These are phyloP conservation scores for Exophiala oligosperma DNA, from an alignment of 2,329 filamentous ascomycete genomes.

Conservation along the genomic window DNA sequence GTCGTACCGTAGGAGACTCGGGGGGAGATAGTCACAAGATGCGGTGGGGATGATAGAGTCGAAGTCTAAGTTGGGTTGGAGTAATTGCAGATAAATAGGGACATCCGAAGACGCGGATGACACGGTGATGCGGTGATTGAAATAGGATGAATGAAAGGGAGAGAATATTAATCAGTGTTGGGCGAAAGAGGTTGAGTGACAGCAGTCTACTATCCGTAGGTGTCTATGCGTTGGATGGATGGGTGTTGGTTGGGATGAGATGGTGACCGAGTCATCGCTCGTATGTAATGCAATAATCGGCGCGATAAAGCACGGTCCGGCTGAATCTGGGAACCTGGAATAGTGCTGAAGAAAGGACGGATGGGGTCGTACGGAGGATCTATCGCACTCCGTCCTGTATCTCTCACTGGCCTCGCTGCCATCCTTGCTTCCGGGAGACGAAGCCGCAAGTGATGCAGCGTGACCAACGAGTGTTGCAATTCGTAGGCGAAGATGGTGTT, in stretches of 20 bases:
- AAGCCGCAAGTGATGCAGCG: neutral
- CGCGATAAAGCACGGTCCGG: slow-evolving; percentile 5
- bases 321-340: slow-evolving; percentile 1
- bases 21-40: slow-evolving; percentile 7
- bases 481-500: neutral
- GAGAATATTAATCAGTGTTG: slow-evolving; percentile 1
- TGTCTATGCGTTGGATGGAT: neutral
- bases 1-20: neutral
- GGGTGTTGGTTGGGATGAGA: neutral
- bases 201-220: neutral
- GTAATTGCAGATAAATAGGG: neutral
- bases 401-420: no score
- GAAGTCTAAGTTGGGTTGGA: neutral
- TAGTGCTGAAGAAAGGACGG: neutral
- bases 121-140: neutral
- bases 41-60: slow-evolving; percentile 7
- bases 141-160: neutral
- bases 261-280: slow-evolving; percentile 10
- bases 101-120: neutral
- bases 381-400: no score
- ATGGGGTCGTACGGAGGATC: neutral
- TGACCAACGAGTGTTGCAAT: no score
- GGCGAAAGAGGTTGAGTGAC: neutral
- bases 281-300: no score
- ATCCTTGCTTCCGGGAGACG: neutral